phyloP scores from a whole-genome alignment of 441 rosid genomes.

The Erodium moschatum region DNA sequence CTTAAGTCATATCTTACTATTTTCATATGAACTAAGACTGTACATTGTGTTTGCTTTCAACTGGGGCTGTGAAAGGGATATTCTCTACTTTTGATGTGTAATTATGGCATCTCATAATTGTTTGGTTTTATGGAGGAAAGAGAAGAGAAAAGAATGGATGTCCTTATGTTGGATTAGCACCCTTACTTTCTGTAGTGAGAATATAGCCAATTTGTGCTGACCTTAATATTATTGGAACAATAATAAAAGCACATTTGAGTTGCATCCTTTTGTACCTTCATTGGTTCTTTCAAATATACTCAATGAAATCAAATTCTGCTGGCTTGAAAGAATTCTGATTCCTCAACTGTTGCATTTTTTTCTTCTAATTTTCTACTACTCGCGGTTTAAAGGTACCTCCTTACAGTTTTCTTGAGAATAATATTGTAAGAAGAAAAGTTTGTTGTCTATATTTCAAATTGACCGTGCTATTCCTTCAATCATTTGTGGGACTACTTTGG shows the following conservation, averaged over 20 bases:
- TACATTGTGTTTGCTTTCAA: neutral
- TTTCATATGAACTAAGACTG: neutral
- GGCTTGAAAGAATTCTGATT: no score
- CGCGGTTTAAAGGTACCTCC: no score
- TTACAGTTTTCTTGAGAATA: no score
- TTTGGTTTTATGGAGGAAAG: neutral
- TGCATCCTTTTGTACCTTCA: neutral
- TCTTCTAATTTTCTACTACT: no score
- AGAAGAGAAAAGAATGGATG: neutral
- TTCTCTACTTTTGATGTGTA: neutral
- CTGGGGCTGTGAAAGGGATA: neutral
- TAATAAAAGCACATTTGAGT: neutral
- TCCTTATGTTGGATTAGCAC: neutral
- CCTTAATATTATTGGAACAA: neutral
- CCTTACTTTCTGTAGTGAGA: neutral
- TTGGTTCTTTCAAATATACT: constrained; percentile 2
- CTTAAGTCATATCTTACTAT: neutral
- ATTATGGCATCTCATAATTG: neutral
- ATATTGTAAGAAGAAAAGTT: no score
- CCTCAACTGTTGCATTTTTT: no score
- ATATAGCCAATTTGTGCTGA: neutral
- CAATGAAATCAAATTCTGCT: neutral
- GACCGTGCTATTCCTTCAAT: no score
- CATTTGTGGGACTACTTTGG: no score
- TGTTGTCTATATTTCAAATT: no score